Evolutionary conservation across 495 filamentous ascomycete species (phyloP), one percentile per base, ranked within the genome.

Genomic region (Penicillium simplicissimum): DNA sequence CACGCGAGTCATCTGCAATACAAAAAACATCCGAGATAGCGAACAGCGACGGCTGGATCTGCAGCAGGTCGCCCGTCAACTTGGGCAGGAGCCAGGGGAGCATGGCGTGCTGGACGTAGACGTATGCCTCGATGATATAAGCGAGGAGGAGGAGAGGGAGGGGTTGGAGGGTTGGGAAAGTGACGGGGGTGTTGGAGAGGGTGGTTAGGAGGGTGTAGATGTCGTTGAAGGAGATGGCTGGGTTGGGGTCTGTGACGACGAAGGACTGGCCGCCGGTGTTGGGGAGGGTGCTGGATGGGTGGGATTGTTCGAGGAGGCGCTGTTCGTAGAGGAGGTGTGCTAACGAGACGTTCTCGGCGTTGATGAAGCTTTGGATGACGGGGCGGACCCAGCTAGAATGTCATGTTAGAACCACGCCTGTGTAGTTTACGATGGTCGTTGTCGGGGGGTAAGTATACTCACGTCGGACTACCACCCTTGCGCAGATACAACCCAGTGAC

Each of bases 301-400:
- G 73, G 71, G 54, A 77, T 72, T 65, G 81, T 68, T 65, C 78
- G 68, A 68, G 73, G 2, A 87, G 77, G 3, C 82, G 81, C 19
- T 82, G 78, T 62, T 87, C 85, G 48, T 85, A 82, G n/a, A 84
- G 69, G n/a, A 87, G 72, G 52, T 87, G 84, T 4, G 82, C 82
- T 57, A 85, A 69, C 1, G 83, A 82, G 21, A 83, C 81, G 66
- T 87, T 86, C 58, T 80, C 78, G 35, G 82, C 83, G 60, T 85
- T 83, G 36, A 82, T 81, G 47, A 85, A 85, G 63, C 73, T 81
- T 60, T 87, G 84, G 2, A 82, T 74, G n/a, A 82, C 71, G 31
- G 77, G 72, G 9, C 61, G 58, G 1, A 75, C 71, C 84, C 83
- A 87, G 33, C 79, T 80, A 63, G 65, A 59, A 8, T 23, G 25